Evolutionary conservation across 495 filamentous ascomycete genomes (phyloP), one percentile per base, ranked within the genome.

Genomic region (Penicillium pulvis): DNA sequence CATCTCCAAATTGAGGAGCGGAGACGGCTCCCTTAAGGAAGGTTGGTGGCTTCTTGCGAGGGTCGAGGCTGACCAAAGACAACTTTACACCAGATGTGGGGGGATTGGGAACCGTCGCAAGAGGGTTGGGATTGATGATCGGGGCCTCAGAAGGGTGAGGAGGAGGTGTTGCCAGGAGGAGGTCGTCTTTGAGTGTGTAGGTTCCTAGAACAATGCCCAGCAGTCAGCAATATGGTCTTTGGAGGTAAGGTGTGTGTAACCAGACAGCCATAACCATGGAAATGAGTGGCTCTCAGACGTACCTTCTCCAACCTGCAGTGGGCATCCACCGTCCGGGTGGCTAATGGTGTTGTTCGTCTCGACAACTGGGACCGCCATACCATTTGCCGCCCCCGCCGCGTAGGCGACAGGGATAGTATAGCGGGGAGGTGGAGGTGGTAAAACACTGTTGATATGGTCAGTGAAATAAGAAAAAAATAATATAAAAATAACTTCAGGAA

Each of bases 251-350:
- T 1, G 14, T 11, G 12, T 36, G 8, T 36, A 14, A 12, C 10
- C 1, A 36, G 33, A 36, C 33, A 12, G 8, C 10, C 33, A 12
- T 9, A 4, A 36, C 33, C 12, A 36, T 36, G 7, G 14, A 1
- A 11, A 10, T 36, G 33, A 36, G 12, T 3, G 1, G 33, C 33
- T 35, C 24, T 33, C 30, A 17, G 14, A 61, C 62, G 33, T 60
- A 92, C 92, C 94, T 87, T 98, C 94, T 73, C 94, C 94, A 35
- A 91, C 93, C 51, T 95, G 86, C 55, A 98, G 83, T 41, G 91
- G 86, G 61, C 77, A 80, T 20, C 77, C 77, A 31, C 89, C 89
- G 49, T 85, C 83, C 17, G 92, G 92, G 70, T 91, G 89, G 39
- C 81, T 81, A 55, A 98, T 80, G 26, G 85, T 85, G 64, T 98